Base-by-base conservation (phyloP, 1,284 basidiomycete genomes). In the Tilletiaria anomala region DNA sequence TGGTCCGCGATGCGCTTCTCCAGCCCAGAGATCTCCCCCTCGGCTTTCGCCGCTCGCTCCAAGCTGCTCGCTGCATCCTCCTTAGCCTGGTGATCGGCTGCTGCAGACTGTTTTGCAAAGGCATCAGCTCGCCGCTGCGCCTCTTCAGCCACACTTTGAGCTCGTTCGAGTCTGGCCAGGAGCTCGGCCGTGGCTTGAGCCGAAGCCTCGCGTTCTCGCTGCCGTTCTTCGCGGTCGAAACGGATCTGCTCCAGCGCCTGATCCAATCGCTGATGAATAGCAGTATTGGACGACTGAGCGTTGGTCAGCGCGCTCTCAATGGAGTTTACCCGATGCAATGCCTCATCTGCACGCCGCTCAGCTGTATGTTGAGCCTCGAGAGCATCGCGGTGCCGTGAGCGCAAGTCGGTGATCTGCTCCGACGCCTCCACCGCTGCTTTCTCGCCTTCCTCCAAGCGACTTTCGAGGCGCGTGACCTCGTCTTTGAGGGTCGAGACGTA, bases 1-100 rank as follows among this genome's bases (percentile, higher is more conserved):
- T 55, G 54, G 15, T 59, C 56, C 2, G 42, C 20, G 8, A 58
- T 32, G 4, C 56, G 47, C 41, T 58, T 59, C 24, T 57, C 50
- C 11, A 61, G 43, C 14, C 50, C 44, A 0, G 33, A 6, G 2
- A 51, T 29, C 34, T 56, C 47, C 2, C 58, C 58, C 35, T 61
- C 58, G 16, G 52, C 47, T 22, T 50, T 52, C 5, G 46, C 42
- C 5, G 52, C 50, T 1, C 51, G 44, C 32, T 61, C 48, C 0
- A 50, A 26, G 10, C 44, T 36, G 14, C 44, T 26, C 12, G 49
- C 36, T 5, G 44, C 44, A 10, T 48, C 42, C 3, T 43, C 50
- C 17, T 40, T 23, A 11, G 35, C 35, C 3, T 17, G n/a, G 3
- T 26, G 19, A 38, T 60, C 54, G 10, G 40, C 44, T 10, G 26